These are phyloP conservation scores for Penicillium sp. DNA, from an alignment of 2,329 filamentous ascomycete genomes.

Conservation along the genomic window DNA sequence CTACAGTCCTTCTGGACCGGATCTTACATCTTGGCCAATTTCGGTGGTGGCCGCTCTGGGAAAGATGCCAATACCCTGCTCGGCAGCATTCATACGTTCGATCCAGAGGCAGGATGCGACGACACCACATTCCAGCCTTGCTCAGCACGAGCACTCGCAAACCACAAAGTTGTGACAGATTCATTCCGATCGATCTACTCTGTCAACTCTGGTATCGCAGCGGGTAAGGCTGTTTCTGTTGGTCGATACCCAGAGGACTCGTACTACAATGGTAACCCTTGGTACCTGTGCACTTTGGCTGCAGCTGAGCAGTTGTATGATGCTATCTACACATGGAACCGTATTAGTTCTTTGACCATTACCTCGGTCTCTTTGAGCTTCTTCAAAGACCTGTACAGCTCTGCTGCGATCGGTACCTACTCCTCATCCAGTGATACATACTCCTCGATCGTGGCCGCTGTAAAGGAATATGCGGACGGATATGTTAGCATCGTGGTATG, in stretches of 20 bases:
- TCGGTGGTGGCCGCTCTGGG: constrained; percentile 61
- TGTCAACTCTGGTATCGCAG: constrained; percentile 44
- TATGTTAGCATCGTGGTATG: constrained; percentile 48
- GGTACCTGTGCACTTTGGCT: constrained; percentile 72
- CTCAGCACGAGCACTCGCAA: constrained; percentile 64
- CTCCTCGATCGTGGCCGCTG: constrained; percentile 55
- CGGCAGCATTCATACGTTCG: constrained; percentile 45
- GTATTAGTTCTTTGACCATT: constrained; percentile 61
- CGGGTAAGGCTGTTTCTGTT: constrained; percentile 40
- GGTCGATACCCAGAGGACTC: constrained; percentile 69
- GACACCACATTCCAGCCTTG: constrained; percentile 71
- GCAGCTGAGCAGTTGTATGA: constrained; percentile 79
- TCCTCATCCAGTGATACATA: constrained; percentile 55
- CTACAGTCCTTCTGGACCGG: constrained; percentile 70
- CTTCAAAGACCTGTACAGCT: constrained; percentile 64
- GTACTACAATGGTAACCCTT: constrained; percentile 77
- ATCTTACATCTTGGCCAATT: constrained; percentile 64
- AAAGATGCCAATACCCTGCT: constrained; percentile 69
- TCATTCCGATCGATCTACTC: constrained; percentile 69
- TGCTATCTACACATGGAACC: constrained; percentile 68
- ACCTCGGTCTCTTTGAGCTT: constrained; percentile 65
- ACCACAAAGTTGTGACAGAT: constrained; percentile 72
- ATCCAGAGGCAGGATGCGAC: constrained; percentile 34
- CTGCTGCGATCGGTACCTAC: constrained; percentile 62
- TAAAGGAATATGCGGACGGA: constrained; percentile 61